These are phyloP conservation scores for Cystobasidium onofrii DNA, from an alignment of 768 basidiomycete species.

Conservation along the genomic window DNA sequence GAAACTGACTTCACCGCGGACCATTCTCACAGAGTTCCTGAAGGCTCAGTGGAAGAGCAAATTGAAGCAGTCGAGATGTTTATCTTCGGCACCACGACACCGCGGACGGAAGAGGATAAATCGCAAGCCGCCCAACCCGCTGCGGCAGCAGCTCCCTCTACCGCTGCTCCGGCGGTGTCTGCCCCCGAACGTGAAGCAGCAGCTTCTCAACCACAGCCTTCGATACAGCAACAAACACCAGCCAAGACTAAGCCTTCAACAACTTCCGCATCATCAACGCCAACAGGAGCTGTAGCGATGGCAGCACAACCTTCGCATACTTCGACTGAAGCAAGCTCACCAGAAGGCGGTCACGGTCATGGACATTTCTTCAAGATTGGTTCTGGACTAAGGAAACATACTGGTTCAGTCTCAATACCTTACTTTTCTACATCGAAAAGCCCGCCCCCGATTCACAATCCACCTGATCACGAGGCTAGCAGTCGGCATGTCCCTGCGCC, in stretches of 20 bases:
- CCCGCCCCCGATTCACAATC: background rate
- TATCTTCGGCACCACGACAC: constrained; percentile 15
- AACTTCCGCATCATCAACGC: background rate
- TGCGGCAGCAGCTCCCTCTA: background rate
- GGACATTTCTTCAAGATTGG: constrained; percentile 7
- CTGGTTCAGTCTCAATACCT: background rate
- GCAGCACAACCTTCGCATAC: background rate
- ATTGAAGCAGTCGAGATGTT: constrained; percentile 15
- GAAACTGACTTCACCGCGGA: no score
- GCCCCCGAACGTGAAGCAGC: background rate
- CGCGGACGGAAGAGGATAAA: background rate
- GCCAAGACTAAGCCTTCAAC: background rate
- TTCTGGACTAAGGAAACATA: background rate
- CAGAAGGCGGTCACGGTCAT: constrained; percentile 11
- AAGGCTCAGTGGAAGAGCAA: constrained; percentile 6
- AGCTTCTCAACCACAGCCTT: background rate
- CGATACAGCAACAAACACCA: background rate
- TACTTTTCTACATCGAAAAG: background rate
- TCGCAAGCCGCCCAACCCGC: background rate
- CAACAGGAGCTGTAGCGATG: background rate
- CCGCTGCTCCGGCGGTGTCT: background rate
- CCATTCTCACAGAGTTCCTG: background rate
- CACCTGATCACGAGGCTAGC: constrained; percentile 28
- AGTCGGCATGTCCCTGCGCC: constrained; percentile 17
- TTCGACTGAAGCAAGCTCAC: constrained; percentile 14